A percentile compares a stretch with the other conserved stretches of the same genome.
Evolutionary conservation across 225 moss, liverwort and hornwort genomes (phyloP).

Genomic region (Marchantia paleacea): DNA sequence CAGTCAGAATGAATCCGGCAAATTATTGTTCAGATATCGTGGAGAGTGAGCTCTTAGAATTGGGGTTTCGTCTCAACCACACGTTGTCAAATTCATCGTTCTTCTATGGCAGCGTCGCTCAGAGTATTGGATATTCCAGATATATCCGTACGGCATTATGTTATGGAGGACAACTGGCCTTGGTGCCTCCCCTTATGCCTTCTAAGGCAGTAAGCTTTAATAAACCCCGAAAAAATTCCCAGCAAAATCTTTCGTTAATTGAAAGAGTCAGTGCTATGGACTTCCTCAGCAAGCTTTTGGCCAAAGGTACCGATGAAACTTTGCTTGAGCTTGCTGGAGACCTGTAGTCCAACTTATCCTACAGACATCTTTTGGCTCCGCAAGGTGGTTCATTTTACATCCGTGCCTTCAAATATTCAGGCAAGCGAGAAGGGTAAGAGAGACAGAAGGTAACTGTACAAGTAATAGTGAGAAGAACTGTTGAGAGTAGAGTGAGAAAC

Average conservation of each 20-base stretch:
- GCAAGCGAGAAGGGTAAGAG: background rate
- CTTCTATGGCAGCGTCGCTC: no score
- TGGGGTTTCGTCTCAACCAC: no score
- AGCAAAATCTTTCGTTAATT: constrained; percentile 20
- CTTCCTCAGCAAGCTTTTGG: constrained; percentile 43
- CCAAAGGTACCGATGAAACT: constrained; percentile 43
- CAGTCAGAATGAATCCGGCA: no score
- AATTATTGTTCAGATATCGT: no score
- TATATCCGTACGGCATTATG: no score
- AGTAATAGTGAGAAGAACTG: background rate
- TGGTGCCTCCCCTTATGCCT: background rate
- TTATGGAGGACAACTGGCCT: constrained; percentile 56
- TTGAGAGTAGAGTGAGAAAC: no score
- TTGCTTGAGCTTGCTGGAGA: constrained; percentile 24
- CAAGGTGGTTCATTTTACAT: constrained; percentile 17
- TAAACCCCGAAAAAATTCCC: constrained; percentile 37
- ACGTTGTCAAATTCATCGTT: no score
- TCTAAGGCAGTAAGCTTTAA: constrained; percentile 18
- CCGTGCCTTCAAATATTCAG: constrained; percentile 9
- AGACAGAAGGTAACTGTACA: background rate
- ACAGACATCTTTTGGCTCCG: background rate
- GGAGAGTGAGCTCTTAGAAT: no score
- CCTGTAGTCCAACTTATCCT: constrained; percentile 7
- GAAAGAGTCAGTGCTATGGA: constrained; percentile 62
- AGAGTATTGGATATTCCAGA: no score